phyloP scores from a whole-genome alignment of 208 protist species.

The Acanthamoeba culbertsoni region DNA sequence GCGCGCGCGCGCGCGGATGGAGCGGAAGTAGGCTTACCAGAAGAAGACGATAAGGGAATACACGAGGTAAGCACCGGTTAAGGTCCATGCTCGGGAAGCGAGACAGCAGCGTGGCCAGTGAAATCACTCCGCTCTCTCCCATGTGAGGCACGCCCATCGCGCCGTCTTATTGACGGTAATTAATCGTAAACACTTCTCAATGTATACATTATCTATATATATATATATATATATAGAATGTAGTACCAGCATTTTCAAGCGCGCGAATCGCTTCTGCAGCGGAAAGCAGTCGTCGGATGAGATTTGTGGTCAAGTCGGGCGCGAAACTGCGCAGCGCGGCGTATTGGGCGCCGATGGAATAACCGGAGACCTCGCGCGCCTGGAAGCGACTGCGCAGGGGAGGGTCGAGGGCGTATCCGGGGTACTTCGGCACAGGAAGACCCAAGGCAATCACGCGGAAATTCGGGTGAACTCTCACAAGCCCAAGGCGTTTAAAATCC shows the following conservation, averaged over 20 bases:
- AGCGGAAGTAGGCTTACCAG: background rate
- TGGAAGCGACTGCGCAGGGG: constrained; percentile 85
- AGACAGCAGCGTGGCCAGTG: background rate
- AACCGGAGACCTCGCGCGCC: constrained; percentile 59
- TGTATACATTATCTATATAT: background rate
- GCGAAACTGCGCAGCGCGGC: background rate
- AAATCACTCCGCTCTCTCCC: constrained; percentile 16
- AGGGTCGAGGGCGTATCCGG: constrained; percentile 81
- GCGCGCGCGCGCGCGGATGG: background rate
- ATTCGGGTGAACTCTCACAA: constrained; percentile 89
- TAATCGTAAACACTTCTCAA: background rate
- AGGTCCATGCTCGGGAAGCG: background rate
- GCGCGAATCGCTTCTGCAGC: constrained; percentile 18
- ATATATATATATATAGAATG: background rate
- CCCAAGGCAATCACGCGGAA: constrained; percentile 95
- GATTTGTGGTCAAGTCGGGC: background rate
- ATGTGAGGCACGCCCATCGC: constrained; percentile 33
- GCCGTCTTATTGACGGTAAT: background rate
- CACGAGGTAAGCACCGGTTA: background rate
- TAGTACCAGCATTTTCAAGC: constrained; percentile 5
- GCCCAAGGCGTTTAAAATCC: constrained; percentile 81
- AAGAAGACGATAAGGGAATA: constrained; percentile 27
- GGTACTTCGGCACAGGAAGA: constrained; percentile 83
- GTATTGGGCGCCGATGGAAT: constrained; percentile 34
- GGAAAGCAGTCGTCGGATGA: constrained; percentile 14